Conservation (phyloP, 1,284 basidiomycete genomes). For the Moniliophthora roreri region DNA sequence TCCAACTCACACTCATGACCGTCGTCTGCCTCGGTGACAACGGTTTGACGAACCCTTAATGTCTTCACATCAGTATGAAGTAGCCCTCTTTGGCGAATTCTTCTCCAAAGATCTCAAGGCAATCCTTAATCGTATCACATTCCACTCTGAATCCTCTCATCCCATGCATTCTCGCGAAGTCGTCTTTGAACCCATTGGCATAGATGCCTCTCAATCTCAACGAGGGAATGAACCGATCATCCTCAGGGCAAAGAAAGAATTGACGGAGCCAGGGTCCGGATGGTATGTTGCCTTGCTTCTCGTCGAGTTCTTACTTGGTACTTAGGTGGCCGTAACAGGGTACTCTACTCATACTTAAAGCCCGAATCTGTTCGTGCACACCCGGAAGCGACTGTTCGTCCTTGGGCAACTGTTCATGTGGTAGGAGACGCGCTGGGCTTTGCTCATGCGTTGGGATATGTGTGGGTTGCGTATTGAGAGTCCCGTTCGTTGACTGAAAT, state of each 20-base stretch:
- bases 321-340: too few species aligned
- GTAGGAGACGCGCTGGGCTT: constrained; percentile 75
- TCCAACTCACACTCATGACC: too few species aligned
- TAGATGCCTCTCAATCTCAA: neutral
- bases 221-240: constrained; percentile 30
- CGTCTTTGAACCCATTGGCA: constrained; percentile 73
- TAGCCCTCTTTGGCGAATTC: constrained; percentile 78
- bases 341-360: constrained; percentile 74
- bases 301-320: too few species aligned
- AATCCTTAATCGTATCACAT: constrained; percentile 72
- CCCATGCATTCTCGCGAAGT: constrained; percentile 71
- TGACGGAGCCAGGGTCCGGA: constrained; percentile 54
- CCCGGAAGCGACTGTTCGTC: constrained; percentile 79
- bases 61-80: constrained; percentile 67
- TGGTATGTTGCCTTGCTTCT: too few species aligned
- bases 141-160: constrained; percentile 71
- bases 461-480: constrained; percentile 38
- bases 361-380: constrained; percentile 76
- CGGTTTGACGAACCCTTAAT: constrained; percentile 17
- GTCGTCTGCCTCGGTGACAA: too few species aligned
- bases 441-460: constrained; percentile 72
- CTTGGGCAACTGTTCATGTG: constrained; percentile 76
- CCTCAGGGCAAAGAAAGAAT: constrained; percentile 70
- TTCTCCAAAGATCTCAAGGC: constrained; percentile 58
- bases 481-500: neutral